A percentile compares a stretch with the other conserved stretches of the same genome.
Conservation (phyloP, 2,329 filamentous ascomycete genomes). For the Sclerotinia nivalis region DNA sequence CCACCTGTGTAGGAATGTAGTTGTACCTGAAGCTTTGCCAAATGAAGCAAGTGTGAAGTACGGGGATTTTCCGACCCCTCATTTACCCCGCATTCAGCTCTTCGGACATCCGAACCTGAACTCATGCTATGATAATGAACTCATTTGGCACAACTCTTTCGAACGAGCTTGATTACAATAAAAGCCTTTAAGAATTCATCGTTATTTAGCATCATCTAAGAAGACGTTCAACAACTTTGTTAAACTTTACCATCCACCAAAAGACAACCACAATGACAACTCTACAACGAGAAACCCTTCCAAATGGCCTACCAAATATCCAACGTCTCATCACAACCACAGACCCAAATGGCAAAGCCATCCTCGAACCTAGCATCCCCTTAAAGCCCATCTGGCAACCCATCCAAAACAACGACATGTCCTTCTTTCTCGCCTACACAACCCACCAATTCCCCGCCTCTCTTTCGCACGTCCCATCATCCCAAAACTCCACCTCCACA, state of each 20-base stretch:
- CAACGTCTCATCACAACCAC: slow-evolving; percentile 35
- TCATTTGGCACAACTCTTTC: background rate
- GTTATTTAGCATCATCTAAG: background rate
- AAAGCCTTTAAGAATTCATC: too few relatives aligned
- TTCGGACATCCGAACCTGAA: background rate
- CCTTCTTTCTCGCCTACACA: slow-evolving; percentile 36
- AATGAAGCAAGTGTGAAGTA: background rate
- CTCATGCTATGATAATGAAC: background rate
- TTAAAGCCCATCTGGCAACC: slow-evolving; percentile 25
- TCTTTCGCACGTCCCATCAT: slow-evolving; percentile 3
- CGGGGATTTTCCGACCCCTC: background rate
- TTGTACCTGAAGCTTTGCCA: background rate
- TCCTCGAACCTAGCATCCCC: slow-evolving; percentile 28
- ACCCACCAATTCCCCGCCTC: slow-evolving; percentile 32
- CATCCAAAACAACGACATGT: slow-evolving; percentile 27
- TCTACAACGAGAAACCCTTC: slow-evolving; percentile 2
- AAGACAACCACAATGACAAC: background rate
- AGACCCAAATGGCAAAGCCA: slow-evolving; percentile 31
- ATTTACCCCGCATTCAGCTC: slow-evolving; percentile 11
- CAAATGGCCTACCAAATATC: slow-evolving; percentile 31
- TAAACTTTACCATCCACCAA: background rate
- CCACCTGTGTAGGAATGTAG: background rate
- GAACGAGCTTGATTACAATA: too few relatives aligned
- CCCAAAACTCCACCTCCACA: slow-evolving; percentile 13
- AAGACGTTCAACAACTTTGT: background rate